A percentile compares a stretch with the other conserved stretches of the same genome.
Evolutionary conservation across 768 basidiomycete species (phyloP).

Genomic region (Tricholoma furcatifolium): DNA sequence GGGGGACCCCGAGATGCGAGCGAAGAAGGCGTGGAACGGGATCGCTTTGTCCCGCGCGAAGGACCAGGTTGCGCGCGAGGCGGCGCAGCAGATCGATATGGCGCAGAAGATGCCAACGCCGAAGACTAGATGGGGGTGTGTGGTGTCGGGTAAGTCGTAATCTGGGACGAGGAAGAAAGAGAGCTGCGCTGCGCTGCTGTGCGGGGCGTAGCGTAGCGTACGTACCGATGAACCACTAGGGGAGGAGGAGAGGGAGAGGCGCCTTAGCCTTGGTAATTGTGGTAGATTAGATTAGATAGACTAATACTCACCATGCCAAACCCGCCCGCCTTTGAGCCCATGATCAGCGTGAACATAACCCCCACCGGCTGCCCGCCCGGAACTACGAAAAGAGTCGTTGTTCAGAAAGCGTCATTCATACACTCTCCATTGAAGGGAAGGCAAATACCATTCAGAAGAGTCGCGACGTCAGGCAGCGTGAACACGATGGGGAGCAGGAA

Average conservation of each 20-base stretch:
- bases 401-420: slow-evolving; percentile 6
- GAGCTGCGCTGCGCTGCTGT: slow-evolving; percentile 3
- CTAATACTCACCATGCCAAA: slow-evolving; percentile 59
- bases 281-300: background rate
- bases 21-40: slow-evolving; percentile 49
- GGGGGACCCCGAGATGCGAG: slow-evolving; percentile 39
- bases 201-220: background rate
- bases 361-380: slow-evolving; percentile 64
- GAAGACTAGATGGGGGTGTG: no score
- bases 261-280: background rate
- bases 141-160: no score
- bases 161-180: no score
- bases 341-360: slow-evolving; percentile 59
- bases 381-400: slow-evolving; percentile 30
- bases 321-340: slow-evolving; percentile 60
- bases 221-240: slow-evolving; percentile 45
- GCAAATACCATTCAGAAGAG: slow-evolving; percentile 45
- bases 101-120: slow-evolving; percentile 59
- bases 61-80: slow-evolving; percentile 70
- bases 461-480: slow-evolving; percentile 57
- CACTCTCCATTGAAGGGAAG: no score
- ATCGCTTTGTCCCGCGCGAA: slow-evolving; percentile 69
- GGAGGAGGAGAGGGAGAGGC: no score
- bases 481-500: slow-evolving; percentile 65
- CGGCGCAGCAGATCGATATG: slow-evolving; percentile 64